Evolutionary conservation across 495 filamentous ascomycete species (phyloP).

Genomic region (Daldinia childiae): DNA sequence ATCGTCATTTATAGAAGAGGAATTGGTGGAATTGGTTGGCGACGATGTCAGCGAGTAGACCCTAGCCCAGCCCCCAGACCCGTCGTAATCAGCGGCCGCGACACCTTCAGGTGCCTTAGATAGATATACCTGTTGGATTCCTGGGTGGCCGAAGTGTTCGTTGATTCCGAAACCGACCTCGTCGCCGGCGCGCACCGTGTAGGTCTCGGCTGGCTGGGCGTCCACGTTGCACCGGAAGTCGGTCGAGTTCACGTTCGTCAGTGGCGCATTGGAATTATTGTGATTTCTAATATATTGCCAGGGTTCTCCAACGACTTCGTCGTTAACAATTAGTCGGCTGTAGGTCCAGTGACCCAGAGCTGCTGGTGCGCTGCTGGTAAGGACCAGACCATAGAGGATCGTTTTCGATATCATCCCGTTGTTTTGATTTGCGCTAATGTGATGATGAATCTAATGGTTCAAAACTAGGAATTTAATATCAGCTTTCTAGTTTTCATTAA

Average conservation of each 20-base stretch:
- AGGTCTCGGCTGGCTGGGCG: neutral
- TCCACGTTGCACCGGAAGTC: neutral
- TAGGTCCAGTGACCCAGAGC: constrained; percentile 18
- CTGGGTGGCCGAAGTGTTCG: neutral
- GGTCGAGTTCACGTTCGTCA: neutral
- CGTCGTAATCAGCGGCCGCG: neutral
- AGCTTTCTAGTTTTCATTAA: neutral
- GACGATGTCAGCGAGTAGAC: neutral
- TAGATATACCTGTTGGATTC: neutral
- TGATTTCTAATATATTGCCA: neutral
- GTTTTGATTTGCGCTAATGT: neutral
- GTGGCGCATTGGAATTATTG: neutral
- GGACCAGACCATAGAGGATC: neutral
- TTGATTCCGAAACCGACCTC: neutral
- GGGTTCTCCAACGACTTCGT: constrained; percentile 7
- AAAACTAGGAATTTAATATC: neutral
- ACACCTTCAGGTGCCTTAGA: neutral
- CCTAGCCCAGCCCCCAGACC: neutral
- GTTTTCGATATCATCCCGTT: neutral
- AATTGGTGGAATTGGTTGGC: neutral
- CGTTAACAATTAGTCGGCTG: constrained; percentile 25
- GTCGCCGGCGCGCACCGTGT: neutral
- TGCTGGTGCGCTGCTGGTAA: neutral
- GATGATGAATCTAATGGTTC: neutral
- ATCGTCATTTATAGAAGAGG: neutral